Percentiles rank a stretch among this genome's conserved stretches.
Evolutionary conservation across 1,139 yeast species (phyloP).

Genomic region (Kurtzmaniella quercitrusa): DNA sequence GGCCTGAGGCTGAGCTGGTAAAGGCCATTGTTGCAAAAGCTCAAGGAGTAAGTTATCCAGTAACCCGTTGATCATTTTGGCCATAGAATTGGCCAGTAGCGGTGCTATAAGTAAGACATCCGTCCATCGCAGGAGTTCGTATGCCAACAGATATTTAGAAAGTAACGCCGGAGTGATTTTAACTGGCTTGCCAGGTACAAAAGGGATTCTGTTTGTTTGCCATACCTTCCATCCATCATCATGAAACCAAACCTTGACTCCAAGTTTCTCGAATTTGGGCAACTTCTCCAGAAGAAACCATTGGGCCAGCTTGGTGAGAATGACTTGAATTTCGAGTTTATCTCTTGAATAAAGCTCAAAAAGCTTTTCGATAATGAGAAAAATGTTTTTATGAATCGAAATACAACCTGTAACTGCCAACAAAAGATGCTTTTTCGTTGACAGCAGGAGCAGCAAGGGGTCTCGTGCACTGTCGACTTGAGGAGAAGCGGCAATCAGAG

Average conservation of each 20-base stretch:
- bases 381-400: constrained; percentile 21
- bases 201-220: constrained; percentile 11
- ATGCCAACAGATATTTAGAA: constrained; percentile 17
- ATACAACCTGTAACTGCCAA: constrained; percentile 30
- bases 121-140: constrained; percentile 26
- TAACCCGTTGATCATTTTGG: constrained; percentile 25
- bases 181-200: constrained; percentile 2
- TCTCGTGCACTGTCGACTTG: neutral
- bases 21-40: constrained; percentile 25
- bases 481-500: neutral
- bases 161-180: constrained; percentile 12
- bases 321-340: constrained; percentile 24
- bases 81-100: constrained; percentile 26
- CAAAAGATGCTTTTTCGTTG: constrained; percentile 20
- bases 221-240: constrained; percentile 22
- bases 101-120: constrained; percentile 33
- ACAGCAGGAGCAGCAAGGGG: constrained; percentile 4
- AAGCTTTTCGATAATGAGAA: constrained; percentile 24
- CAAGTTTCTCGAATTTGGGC: constrained; percentile 20
- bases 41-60: constrained; percentile 26
- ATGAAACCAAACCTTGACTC: constrained; percentile 27
- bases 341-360: constrained; percentile 23
- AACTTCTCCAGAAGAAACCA: constrained; percentile 23
- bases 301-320: constrained; percentile 26
- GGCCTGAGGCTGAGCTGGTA: neutral